Evolutionary conservation across 83 land plant species (phyloP), one percentile per base, ranked within the genome.

Genomic region (Picea abies): DNA sequence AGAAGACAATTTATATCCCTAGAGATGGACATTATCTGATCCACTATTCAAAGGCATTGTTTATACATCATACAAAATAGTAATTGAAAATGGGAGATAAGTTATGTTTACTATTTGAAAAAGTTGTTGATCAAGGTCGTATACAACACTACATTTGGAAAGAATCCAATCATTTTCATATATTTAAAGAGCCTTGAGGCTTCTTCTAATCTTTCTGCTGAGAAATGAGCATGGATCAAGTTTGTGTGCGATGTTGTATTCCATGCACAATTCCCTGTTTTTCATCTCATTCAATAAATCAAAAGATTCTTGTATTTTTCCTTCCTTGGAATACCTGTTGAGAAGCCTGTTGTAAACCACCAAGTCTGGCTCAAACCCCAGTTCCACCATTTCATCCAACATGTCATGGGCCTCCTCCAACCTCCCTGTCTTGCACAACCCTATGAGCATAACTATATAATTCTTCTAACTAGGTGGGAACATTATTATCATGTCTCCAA

Each of bases 291-390:
- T 63, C 80, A 91, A 78, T 8, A 91, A 82, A 52, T 86, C 87
- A 83, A 70, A 87, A 1, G 87, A 92, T 78, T 91, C 92, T 23
- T 58, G 78, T 86, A 93, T 88, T 77, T 85, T 91, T 47, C 91
- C 92, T 3, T 83, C 84, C 20, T 49, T 76, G 39, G 89, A 86
- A 82, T 90, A 91, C 41, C 94, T 93, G 79, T 76, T 76, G 35
- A 93, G 87, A 67, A 93, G 82, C 35, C 22, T 91, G 73, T 93
- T 93, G 81, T 91, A 93, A 17, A 90, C 92, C 63, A 92, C 96
- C 79, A 91, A 62, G 52, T 93, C 94, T 3, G 96, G 92, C 61
- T 86, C 89, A 84, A 87, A 87, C 4, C 92, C 92, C 10, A 86
- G 81, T 35, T 88, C 90, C 67, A 64, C 63, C 87, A 93, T 91